Percentiles rank a stretch among this genome's conserved stretches.
Conservation (phyloP, 805 yeast genomes). For the Ogataea kodamae region DNA sequence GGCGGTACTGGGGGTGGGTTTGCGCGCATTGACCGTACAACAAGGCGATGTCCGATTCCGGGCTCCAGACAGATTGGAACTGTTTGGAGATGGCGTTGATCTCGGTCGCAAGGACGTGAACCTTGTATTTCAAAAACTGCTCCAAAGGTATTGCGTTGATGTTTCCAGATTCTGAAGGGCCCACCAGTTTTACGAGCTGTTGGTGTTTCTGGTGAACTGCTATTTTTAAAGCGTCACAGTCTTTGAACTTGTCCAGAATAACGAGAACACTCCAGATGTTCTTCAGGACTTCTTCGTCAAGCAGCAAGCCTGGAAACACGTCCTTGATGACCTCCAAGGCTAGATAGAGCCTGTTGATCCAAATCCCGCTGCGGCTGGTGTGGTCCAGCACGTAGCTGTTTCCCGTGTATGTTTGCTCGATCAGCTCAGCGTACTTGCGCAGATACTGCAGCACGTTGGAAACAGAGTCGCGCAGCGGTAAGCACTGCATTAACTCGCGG, state of each 20-base stretch:
- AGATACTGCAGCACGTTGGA: slow-evolving; percentile 42
- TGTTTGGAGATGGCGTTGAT: slow-evolving; percentile 64
- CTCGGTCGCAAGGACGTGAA: slow-evolving; percentile 55
- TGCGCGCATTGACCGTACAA: slow-evolving; percentile 53
- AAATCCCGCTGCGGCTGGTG: slow-evolving; percentile 3
- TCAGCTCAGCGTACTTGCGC: slow-evolving; percentile 28
- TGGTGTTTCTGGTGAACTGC: slow-evolving; percentile 51
- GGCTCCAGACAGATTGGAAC: slow-evolving; percentile 71
- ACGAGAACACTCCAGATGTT: slow-evolving; percentile 53
- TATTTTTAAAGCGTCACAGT: slow-evolving; percentile 51
- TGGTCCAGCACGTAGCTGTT: slow-evolving; percentile 4
- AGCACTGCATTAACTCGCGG: slow-evolving; percentile 43
- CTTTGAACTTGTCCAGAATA: slow-evolving; percentile 45
- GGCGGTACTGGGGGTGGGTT: slow-evolving; percentile 43
- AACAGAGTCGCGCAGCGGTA: slow-evolving; percentile 54
- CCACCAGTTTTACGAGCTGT: slow-evolving; percentile 36
- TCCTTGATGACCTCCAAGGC: slow-evolving; percentile 55
- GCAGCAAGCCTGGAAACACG: slow-evolving; percentile 63
- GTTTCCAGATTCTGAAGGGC: slow-evolving; percentile 20
- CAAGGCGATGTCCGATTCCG: slow-evolving; percentile 72
- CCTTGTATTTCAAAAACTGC: slow-evolving; percentile 51
- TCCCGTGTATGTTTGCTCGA: slow-evolving; percentile 5
- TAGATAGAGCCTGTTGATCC: slow-evolving; percentile 40
- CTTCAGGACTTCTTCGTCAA: slow-evolving; percentile 60
- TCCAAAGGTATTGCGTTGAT: slow-evolving; percentile 26